Base-by-base conservation (phyloP, 2,329 filamentous ascomycete species). In the Sordariomycetes sp. region DNA sequence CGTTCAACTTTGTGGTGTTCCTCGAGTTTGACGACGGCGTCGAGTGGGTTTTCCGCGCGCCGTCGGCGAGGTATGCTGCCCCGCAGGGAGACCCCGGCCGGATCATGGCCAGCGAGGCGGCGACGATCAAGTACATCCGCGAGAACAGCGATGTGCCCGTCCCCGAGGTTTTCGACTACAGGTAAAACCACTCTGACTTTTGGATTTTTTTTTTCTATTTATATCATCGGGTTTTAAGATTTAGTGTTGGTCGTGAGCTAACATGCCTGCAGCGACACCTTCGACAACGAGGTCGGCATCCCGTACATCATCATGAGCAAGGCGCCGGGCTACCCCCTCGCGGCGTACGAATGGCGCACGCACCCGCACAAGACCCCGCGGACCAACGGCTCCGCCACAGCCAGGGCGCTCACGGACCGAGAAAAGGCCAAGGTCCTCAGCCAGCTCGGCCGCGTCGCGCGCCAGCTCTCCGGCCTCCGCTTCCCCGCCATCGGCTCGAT, bases 261-360 rank as follows among this genome's bases (percentile, higher is more conserved):
- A 61, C 35, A 22, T 34, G 25, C 52, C n/a, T 14, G 22, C 3
- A 60, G 60, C 35, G 18, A 40, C 11, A 51, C 55, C 18, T 57
- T 52, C 54, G 57, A 66, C 22, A 69, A 69, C 61, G 62, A 65
- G 4, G 64, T 69, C 24, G 65, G 65, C 1, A 58, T 69, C 28
- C 68, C 68, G 18, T 70, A 64, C 55, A 70, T 71, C 40, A 58
- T 70, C n/a, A 69, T 69, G 65, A 69, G 65, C 61, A 64, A 69
- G 62, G 68, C 68, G 32, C 53, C 61, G 53, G 68, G 68, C 10
- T 57, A 54, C 58, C 65, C 65, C 37, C 61, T 71, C 34, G 54
- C 60, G 24, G 10, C 60, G 55, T 59, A 63, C 59, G 35, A 61
- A 51, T 69, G 64, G 66, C 59, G 40, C 51, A 61, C 54, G 50